Evolutionary conservation across 371 early-diverging fungal species (phyloP), one percentile per base, ranked within the genome.

Genomic region (Catenaria anguillulae): DNA sequence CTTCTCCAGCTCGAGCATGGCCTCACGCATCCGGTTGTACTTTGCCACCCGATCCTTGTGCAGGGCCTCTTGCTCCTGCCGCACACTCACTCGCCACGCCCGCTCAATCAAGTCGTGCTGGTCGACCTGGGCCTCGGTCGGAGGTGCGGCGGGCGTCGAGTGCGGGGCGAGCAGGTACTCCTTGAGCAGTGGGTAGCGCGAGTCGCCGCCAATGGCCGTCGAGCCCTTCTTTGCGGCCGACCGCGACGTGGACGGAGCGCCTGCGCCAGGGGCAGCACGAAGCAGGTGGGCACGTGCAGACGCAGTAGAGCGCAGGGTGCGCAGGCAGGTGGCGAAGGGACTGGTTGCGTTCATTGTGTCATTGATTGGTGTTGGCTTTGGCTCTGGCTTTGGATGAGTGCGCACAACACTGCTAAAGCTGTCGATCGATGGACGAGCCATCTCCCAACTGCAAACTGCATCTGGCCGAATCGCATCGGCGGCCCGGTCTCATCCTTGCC

Each of bases 141-240:
- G 17, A 8, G 35, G 24, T 10, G 40, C 17, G 13, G n/a, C 58
- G 52, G 29, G 29, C 15, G 8, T 23, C 15, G 52, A 15, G 52
- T 50, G 52, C 0, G 52, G 52, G 0, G 52, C 52, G 36, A 26
- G 12, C 42, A 58, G 31, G 36, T 40, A 36, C 2, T 58, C 40
- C 42, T 58, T 58, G 43, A 58, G 36, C 58, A 58, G 43, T 15
- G 43, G 40, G 43, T 58, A 58, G 29, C 58, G 58, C 36, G 58
- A 58, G 43, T 58, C 58, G 36, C 58, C 58, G 43, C 58, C 58
- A 6, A 58, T 42, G 21, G 36, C 40, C 15, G 33, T 58, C 15
- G 58, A 24, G 13, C 15, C 26, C 13, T 29, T 17, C 17, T 58
- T 58, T 31, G 31, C 36, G 58, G 36, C 10, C 15, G 33, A 12